A percentile compares a stretch with the other conserved stretches of the same genome.
Evolutionary conservation across 768 basidiomycete species (phyloP).

Genomic region (Cytidiella melzeri): DNA sequence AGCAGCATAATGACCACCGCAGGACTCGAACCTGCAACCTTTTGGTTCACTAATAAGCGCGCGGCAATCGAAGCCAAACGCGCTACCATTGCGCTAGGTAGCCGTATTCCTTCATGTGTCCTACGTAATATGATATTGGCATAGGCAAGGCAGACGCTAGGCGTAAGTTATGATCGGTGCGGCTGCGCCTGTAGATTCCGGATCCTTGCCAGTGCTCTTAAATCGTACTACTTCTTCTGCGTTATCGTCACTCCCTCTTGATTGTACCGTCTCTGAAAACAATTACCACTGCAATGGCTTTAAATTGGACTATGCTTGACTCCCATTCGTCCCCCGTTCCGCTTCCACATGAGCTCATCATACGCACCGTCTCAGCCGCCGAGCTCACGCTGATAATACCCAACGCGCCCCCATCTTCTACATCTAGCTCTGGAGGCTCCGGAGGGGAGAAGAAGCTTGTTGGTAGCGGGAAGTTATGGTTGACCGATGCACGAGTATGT

Average conservation of each 20-base stretch:
- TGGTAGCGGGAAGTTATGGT: slow-evolving; percentile 48
- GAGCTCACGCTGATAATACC: slow-evolving; percentile 58
- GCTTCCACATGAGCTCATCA: slow-evolving; percentile 53
- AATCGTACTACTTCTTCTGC: too few species aligned
- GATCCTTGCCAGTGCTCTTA: too few species aligned
- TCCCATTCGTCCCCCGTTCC: slow-evolving; percentile 54
- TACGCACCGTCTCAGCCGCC: slow-evolving; percentile 49
- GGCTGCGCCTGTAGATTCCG: too few species aligned
- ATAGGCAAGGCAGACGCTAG: too few species aligned
- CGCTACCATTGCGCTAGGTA: slow-evolving; percentile 90
- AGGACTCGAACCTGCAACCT: slow-evolving; percentile 97
- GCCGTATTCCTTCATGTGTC: slow-evolving; percentile 31
- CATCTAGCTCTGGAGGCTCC: slow-evolving; percentile 43
- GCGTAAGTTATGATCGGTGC: too few species aligned
- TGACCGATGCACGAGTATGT: slow-evolving; percentile 72
- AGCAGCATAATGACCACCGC: slow-evolving; percentile 61
- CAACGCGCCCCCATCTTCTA: slow-evolving; percentile 37
- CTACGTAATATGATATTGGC: too few species aligned
- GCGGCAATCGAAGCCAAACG: slow-evolving; percentile 83
- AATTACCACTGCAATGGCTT: slow-evolving; percentile 48
- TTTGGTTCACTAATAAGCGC: slow-evolving; percentile 52
- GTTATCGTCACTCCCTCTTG: too few species aligned
- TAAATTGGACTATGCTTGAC: slow-evolving; percentile 73
- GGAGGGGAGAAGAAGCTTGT: slow-evolving; percentile 53
- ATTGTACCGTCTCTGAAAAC: too few species aligned